Conservation (phyloP, 306 rosid genomes). For the Dryas drummondii region DNA sequence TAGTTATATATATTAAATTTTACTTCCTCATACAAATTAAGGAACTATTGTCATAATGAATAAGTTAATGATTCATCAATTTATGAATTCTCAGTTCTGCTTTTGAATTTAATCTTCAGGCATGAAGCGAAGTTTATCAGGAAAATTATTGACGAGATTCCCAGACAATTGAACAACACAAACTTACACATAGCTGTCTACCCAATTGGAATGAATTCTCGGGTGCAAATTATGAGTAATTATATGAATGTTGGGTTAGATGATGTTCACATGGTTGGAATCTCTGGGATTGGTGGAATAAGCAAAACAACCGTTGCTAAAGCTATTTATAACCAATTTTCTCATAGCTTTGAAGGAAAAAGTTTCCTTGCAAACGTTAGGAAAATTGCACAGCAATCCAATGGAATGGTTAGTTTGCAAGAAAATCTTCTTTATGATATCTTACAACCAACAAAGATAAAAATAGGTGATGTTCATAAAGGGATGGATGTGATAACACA, state of each 20-base stretch:
- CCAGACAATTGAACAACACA: no score
- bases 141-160: no score
- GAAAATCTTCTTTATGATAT: conserved; percentile 20
- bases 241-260: background rate
- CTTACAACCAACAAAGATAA: background rate
- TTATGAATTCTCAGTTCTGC: no score
- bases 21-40: no score
- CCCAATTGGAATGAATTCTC: background rate
- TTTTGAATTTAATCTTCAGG: no score
- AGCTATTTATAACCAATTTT: conserved; percentile 21
- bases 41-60: no score
- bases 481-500: background rate
- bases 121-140: no score
- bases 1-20: no score
- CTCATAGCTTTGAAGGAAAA: background rate
- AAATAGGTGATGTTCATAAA: background rate
- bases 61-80: no score
- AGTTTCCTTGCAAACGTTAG: conserved; percentile 19
- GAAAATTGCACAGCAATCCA: conserved; percentile 1
- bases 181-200: no score
- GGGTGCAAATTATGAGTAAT: background rate
- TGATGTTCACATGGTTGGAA: background rate
- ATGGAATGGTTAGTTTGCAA: conserved; percentile 14
- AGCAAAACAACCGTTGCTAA: conserved; percentile 16
- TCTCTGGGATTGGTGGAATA: conserved; percentile 5